Conservation (phyloP, 306 rosid species). For the Cicer cuneatum region DNA sequence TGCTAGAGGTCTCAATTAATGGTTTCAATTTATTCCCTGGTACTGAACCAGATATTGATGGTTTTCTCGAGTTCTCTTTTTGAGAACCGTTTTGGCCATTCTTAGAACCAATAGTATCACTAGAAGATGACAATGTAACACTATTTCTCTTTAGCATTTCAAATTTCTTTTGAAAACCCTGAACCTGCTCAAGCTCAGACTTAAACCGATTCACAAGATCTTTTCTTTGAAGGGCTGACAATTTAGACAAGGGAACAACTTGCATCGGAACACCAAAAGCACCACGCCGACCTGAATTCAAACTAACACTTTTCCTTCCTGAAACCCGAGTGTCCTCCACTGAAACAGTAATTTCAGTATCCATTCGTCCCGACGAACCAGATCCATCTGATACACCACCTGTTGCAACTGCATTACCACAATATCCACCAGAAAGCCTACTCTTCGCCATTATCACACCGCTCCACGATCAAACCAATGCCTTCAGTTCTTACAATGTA, state of each 20-base stretch:
- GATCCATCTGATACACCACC: constrained; percentile 68
- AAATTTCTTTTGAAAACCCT: constrained; percentile 59
- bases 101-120: constrained; percentile 61
- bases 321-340: constrained; percentile 69
- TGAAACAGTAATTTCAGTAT: constrained; percentile 56
- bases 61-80: constrained; percentile 46
- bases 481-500: background rate
- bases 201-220: constrained; percentile 54
- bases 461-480: constrained; percentile 14
- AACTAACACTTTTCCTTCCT: constrained; percentile 59
- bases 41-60: constrained; percentile 44
- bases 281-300: constrained; percentile 49
- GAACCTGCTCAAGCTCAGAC: constrained; percentile 65
- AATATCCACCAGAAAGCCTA: constrained; percentile 61
- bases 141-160: constrained; percentile 53
- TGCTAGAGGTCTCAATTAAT: constrained; percentile 39
- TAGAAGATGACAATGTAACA: constrained; percentile 60
- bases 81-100: constrained; percentile 48
- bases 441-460: constrained; percentile 53
- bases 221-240: constrained; percentile 58
- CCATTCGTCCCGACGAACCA: constrained; percentile 67
- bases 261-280: constrained; percentile 55
- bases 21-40: constrained; percentile 46
- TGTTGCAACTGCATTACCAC: constrained; percentile 51
- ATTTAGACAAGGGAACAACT: constrained; percentile 63